Evolutionary conservation across 441 rosid species (phyloP), one percentile per base, ranked within the genome.

Genomic region (Brassica balearica): DNA sequence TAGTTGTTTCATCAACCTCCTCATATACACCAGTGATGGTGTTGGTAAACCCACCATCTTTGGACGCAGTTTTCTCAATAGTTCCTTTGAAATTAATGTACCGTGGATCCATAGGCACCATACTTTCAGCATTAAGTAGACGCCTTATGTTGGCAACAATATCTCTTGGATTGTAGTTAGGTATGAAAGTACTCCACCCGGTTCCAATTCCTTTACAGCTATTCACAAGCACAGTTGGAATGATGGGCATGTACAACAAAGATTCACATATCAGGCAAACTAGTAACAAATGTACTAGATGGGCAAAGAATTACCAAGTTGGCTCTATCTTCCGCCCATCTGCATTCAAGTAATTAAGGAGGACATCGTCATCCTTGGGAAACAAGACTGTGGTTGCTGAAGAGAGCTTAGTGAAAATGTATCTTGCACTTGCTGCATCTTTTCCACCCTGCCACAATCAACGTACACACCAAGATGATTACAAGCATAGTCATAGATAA

Each of bases 141-240:
- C 80, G 89, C 76, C 92, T 87, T 76, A 96, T 38, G 55, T 96
- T 96, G 59, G 89, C 88, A 55, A 90, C 84, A 43, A 96, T 86
- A 25, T 94, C 97, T 85, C 96, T 88, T 27, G 99, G 98, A 78
- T 92, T 94, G 66, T 88, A 94, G 77, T 96, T 96, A 8, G 98
- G 99, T 23, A 96, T 71, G 71, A 65, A 90, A 58, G 98, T 80
- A 79, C 98, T 94, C 99, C 99, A 94, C 11, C 97, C 99, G 8
- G 99, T 96, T 68, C 99, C 99, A 72, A 96, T 96, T 79, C 99
- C 97, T 81, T 96, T 97, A 85, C 92, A 85, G 11, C 98, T 97
- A 77, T 96, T 96, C 60, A 96, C 97, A 7, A 96, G 96, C 62
- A 90, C 95, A 66, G 81, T 83, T 58, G 99, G 99, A 72, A 96